These are phyloP conservation scores for Lolium rigidum DNA, from an alignment of 176 grass and related monocot species.

Conservation along the genomic window DNA sequence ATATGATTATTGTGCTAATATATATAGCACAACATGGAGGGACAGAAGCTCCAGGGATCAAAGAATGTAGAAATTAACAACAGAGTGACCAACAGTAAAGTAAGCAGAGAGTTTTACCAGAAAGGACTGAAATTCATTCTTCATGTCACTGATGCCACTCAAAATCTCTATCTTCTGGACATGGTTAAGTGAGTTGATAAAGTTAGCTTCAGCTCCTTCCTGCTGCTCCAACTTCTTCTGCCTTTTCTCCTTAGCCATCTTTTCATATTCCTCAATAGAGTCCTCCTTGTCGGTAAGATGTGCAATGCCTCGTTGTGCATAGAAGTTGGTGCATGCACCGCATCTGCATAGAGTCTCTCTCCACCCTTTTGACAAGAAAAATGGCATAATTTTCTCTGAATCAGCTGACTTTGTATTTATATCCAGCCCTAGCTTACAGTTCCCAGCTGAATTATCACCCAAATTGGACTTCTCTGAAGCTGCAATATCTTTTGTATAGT, in stretches of 20 bases:
- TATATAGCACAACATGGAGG: background rate
- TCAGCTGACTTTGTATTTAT: slow-evolving; percentile 52
- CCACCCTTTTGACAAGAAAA: slow-evolving; percentile 91
- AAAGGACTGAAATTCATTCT: slow-evolving; percentile 87
- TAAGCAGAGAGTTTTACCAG: slow-evolving; percentile 65
- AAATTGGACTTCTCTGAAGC: slow-evolving; percentile 46
- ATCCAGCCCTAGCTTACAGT: slow-evolving; percentile 71
- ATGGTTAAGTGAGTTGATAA: slow-evolving; percentile 85
- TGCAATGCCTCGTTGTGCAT: slow-evolving; percentile 55
- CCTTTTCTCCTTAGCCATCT: slow-evolving; percentile 81
- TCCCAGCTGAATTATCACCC: slow-evolving; percentile 43
- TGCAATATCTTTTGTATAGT: slow-evolving; percentile 25
- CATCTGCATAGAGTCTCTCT: slow-evolving; percentile 87
- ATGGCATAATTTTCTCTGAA: slow-evolving; percentile 58
- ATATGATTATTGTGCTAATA: background rate
- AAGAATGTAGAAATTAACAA: background rate
- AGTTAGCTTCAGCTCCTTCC: slow-evolving; percentile 86
- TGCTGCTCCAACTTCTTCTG: slow-evolving; percentile 88
- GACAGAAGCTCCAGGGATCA: background rate
- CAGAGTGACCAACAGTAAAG: background rate
- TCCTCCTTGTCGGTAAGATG: slow-evolving; percentile 84
- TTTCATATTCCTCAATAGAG: slow-evolving; percentile 94
- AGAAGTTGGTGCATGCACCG: slow-evolving; percentile 62
- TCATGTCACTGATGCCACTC: slow-evolving; percentile 90
- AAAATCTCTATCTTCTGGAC: slow-evolving; percentile 96